These are phyloP conservation scores for Ceratorhiza oryzae-sativae DNA, from an alignment of 1,284 basidiomycete genomes.

Conservation along the genomic window DNA sequence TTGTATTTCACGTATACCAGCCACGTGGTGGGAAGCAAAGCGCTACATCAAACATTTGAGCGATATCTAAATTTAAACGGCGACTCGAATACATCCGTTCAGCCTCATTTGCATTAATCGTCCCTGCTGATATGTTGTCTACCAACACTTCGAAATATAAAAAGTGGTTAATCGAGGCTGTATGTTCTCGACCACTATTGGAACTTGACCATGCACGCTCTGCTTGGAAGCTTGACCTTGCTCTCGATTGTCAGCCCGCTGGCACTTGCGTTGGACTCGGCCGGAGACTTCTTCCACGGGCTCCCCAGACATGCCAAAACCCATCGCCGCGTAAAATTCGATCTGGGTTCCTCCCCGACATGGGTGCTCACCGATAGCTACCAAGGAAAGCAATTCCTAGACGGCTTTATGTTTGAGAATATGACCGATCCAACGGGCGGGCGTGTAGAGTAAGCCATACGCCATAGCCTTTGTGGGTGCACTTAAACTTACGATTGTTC, in stretches of 20 bases:
- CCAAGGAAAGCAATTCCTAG: conserved; percentile 59
- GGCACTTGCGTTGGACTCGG: not conserved
- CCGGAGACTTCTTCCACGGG: conserved; percentile 3
- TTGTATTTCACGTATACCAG: too few relatives aligned
- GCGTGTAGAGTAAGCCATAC: conserved; percentile 63
- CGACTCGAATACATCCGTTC: too few relatives aligned
- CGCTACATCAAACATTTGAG: not conserved
- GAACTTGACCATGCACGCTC: not conserved
- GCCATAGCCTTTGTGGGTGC: too few relatives aligned
- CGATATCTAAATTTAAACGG: too few relatives aligned
- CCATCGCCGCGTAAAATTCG: not conserved
- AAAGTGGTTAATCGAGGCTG: not conserved
- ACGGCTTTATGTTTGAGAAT: conserved; percentile 59
- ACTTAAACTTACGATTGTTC: too few relatives aligned
- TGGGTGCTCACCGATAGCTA: conserved; percentile 52
- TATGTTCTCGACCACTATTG: not conserved
- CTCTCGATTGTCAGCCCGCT: not conserved
- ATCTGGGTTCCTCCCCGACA: not conserved
- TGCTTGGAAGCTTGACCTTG: not conserved
- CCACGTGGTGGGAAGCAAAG: too few relatives aligned
- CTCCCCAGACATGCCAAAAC: not conserved
- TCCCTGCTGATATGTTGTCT: not conserved
- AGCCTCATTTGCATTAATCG: not conserved
- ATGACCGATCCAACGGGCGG: conserved; percentile 68
- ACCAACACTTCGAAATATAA: too few relatives aligned